phyloP scores from a whole-genome alignment of 495 filamentous ascomycete genomes.

The Penicillium herquei region DNA sequence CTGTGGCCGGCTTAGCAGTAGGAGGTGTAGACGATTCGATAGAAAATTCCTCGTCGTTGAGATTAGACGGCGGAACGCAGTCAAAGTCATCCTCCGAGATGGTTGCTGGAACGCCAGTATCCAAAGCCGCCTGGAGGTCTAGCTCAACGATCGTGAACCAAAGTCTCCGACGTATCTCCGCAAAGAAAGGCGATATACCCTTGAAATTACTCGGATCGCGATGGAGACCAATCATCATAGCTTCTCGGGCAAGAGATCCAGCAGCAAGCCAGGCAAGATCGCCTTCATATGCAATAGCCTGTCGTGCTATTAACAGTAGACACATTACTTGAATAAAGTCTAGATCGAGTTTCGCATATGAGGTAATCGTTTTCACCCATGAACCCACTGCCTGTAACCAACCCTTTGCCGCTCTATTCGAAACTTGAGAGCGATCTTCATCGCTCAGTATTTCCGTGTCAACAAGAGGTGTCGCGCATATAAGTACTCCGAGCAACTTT shows the following conservation, averaged over 20 bases:
- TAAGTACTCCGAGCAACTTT: neutral
- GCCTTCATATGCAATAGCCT: conserved; percentile 9
- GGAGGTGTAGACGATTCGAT: neutral
- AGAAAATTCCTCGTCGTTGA: conserved; percentile 5
- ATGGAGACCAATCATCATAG: conserved; percentile 13
- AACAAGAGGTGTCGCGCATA: neutral
- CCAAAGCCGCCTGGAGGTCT: conserved; percentile 3
- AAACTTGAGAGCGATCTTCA: neutral
- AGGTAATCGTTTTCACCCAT: conserved; percentile 5
- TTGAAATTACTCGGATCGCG: conserved; percentile 3
- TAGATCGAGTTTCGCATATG: conserved; percentile 8
- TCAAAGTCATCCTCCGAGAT: conserved; percentile 7
- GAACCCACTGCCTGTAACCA: conserved; percentile 4
- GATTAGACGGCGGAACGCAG: conserved; percentile 5
- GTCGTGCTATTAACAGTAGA: conserved; percentile 6
- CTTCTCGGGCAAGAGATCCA: conserved; percentile 10
- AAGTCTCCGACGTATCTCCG: conserved; percentile 4
- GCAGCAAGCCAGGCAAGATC: conserved; percentile 4
- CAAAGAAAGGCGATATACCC: neutral
- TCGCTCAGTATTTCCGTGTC: neutral
- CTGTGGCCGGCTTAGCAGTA: neutral
- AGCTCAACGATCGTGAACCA: conserved; percentile 4
- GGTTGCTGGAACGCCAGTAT: neutral
- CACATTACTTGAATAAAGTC: conserved; percentile 14
- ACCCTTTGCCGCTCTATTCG: neutral